phyloP scores from a whole-genome alignment of 75 land plant genomes.

The Cunninghamia lanceolata region DNA sequence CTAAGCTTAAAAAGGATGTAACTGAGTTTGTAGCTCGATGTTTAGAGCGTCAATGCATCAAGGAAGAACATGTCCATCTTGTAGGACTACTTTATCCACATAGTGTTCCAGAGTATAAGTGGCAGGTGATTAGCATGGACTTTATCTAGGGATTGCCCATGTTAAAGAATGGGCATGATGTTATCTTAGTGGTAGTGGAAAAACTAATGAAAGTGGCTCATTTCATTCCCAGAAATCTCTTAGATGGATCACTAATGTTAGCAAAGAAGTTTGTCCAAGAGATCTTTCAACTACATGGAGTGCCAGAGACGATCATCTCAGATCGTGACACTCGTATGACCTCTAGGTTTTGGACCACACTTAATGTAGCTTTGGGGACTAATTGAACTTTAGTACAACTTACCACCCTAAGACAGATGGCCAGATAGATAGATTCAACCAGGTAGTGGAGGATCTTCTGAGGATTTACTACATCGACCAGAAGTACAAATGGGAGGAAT shows the following conservation, averaged over 20 bases:
- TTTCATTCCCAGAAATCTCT: conserved; percentile 3
- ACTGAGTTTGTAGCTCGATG: not conserved
- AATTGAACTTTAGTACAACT: not conserved
- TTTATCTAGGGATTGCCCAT: not conserved
- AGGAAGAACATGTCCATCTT: conserved; percentile 30
- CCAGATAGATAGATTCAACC: conserved; percentile 9
- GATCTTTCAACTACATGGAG: no score
- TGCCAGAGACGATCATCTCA: no score
- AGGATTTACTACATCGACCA: conserved; percentile 6
- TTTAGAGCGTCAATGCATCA: not conserved
- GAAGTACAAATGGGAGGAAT: conserved; percentile 10
- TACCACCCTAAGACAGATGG: conserved; percentile 16
- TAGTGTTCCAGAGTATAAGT: not conserved
- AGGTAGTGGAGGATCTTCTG: not conserved
- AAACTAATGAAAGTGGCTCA: not conserved
- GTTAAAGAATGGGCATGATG: not conserved
- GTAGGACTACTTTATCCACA: not conserved
- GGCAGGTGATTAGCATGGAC: conserved; percentile 11
- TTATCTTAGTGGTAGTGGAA: conserved; percentile 8
- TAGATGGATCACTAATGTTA: no score
- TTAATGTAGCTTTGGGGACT: conserved; percentile 2
- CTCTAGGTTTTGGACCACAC: no score
- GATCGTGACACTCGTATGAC: no score
- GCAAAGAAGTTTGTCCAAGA: no score
- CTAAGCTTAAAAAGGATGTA: no score